Evolutionary conservation across 306 rosid genomes (phyloP), one percentile per base, ranked within the genome.

Genomic region (Vachellia collinsii): DNA sequence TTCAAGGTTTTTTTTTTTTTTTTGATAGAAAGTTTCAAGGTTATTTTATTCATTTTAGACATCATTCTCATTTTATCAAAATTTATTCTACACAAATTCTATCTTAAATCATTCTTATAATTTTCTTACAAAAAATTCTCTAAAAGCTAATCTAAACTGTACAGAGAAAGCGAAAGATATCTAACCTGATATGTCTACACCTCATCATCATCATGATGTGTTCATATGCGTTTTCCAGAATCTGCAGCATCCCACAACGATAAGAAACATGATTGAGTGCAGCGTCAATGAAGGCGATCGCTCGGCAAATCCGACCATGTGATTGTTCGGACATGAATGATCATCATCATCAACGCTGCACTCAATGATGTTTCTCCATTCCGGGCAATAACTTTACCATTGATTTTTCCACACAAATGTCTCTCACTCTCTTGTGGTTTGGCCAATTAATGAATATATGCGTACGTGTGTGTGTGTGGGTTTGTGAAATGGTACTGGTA

Each of bases 291-390:
- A 87, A 14, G 13, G 73, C 36, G 19, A 47, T 47, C 17, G 51
- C 51, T 11, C 51, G 5, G 51, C 17, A 1, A 47, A 47, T 47
- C 16, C 51, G 6, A 14, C 17, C 17, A 12, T 16, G 51, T 3
- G 51, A 16, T 47, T 47, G 51, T 29, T 29, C 1, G 2, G 34
- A 29, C 34, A 29, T 29, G 34, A 29, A 4, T 48, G 29, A 29
- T 29, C 34, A 7, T 17, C 8, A 20, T 86, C 93, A 91, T 91
- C 97, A 93, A 93, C 91, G 97, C 97, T 89, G 93, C 97, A 93
- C 97, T 91, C 97, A 90, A 93, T 90, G 94, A 93, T 80, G 92
- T 79, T 86, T 91, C 88, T 86, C 74, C 79, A 48, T 81, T 65
- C 86, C 77, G 92, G 86, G 87, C 11, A 34, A n/a, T n/a, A n/a